phyloP scores from a whole-genome alignment of 129 eudicot genomes.

The Artemisia argyi region DNA sequence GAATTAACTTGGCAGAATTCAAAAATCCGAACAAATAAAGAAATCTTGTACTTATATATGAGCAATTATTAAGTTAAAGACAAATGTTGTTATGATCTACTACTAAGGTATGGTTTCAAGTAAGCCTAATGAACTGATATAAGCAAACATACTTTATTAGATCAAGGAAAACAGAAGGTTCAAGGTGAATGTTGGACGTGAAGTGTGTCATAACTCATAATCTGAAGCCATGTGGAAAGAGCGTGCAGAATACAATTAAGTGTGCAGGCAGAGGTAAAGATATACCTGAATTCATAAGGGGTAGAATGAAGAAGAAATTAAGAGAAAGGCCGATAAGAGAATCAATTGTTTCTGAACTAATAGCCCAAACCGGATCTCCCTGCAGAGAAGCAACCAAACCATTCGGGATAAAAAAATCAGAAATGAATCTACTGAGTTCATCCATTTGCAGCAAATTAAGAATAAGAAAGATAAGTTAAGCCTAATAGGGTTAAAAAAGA shows the following conservation, averaged over 20 bases:
- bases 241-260: neutral
- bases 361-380: slow-evolving; percentile 99
- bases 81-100: neutral
- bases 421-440: neutral
- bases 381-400: slow-evolving; percentile 28
- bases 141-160: too few relatives aligned
- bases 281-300: slow-evolving; percentile 72
- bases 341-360: slow-evolving; percentile 73
- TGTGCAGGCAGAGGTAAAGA: neutral
- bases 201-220: neutral
- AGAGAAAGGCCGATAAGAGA: slow-evolving; percentile 84
- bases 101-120: too few relatives aligned
- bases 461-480: too few relatives aligned
- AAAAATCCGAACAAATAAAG: neutral
- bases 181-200: too few relatives aligned
- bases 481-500: neutral
- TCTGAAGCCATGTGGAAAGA: slow-evolving; percentile 10
- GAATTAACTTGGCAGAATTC: slow-evolving; percentile 19
- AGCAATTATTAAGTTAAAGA: neutral
- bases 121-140: too few relatives aligned
- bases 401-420: neutral
- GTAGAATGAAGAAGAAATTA: slow-evolving; percentile 91
- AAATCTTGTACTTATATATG: too few relatives aligned
- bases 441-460: too few relatives aligned
- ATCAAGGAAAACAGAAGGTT: too few relatives aligned